These are phyloP conservation scores for Ustilago tritici DNA, from an alignment of 1,284 basidiomycete species.

Conservation along the genomic window DNA sequence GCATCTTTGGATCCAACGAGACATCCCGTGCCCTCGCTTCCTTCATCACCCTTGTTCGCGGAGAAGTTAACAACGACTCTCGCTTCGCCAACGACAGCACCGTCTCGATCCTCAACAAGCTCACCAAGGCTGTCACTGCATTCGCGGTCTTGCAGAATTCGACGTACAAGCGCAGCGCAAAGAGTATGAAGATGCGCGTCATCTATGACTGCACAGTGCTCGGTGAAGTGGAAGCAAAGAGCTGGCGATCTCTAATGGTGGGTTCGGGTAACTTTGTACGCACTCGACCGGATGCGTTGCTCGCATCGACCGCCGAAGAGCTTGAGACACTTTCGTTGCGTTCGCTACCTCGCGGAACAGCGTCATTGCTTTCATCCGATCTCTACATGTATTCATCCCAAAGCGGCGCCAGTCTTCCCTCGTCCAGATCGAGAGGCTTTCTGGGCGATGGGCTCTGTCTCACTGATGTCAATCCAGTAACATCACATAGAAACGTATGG, in stretches of 20 bases:
- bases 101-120: slow-evolving; percentile 47
- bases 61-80: slow-evolving; percentile 70
- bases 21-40: slow-evolving; percentile 72
- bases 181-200: slow-evolving; percentile 69
- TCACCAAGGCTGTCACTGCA: slow-evolving; percentile 73
- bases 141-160: slow-evolving; percentile 73
- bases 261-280: slow-evolving; percentile 56
- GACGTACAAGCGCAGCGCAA: slow-evolving; percentile 71
- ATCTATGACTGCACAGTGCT: slow-evolving; percentile 72
- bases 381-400: slow-evolving; percentile 4
- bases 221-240: slow-evolving; percentile 67
- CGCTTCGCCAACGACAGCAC: slow-evolving; percentile 67
- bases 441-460: slow-evolving; percentile 53
- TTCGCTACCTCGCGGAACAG: slow-evolving; percentile 26
- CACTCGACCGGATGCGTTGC: slow-evolving; percentile 17
- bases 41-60: slow-evolving; percentile 72
- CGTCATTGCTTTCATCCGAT: slow-evolving; percentile 23
- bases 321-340: slow-evolving; percentile 30
- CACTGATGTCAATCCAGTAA: slow-evolving; percentile 36
- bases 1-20: slow-evolving; percentile 73
- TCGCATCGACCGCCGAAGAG: slow-evolving; percentile 22
- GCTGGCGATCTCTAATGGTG: slow-evolving; percentile 56
- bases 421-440: slow-evolving; percentile 36
- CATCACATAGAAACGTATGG: slow-evolving; percentile 6
- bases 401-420: slow-evolving; percentile 1